A percentile compares a stretch with the other conserved stretches of the same genome.
Evolutionary conservation across 495 filamentous ascomycete species (phyloP).

Genomic region (Neurospora sp.): DNA sequence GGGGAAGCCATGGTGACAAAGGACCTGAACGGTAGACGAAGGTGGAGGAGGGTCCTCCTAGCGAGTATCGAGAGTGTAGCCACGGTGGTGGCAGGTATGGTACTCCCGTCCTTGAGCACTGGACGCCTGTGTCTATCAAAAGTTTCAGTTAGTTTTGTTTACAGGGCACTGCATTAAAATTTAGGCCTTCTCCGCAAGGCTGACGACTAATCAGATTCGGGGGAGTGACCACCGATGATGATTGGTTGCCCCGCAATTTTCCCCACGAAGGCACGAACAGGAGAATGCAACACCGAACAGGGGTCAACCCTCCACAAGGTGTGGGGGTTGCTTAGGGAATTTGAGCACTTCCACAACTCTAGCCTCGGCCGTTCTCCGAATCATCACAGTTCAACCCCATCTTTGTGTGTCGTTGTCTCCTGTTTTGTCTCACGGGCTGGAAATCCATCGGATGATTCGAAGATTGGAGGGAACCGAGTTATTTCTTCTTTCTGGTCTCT

Average conservation of each 20-base stretch:
- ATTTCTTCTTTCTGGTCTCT: no score
- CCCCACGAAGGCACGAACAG: background rate
- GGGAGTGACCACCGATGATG: background rate
- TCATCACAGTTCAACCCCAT: background rate
- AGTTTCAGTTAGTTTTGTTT: background rate
- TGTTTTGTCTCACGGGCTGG: background rate
- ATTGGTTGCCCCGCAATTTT: background rate
- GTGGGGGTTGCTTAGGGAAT: background rate
- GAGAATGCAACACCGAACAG: background rate
- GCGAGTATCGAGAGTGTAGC: background rate
- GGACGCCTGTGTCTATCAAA: background rate
- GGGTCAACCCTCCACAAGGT: background rate
- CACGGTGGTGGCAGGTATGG: background rate
- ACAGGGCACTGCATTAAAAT: background rate
- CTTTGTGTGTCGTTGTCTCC: background rate
- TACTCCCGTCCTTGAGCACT: background rate
- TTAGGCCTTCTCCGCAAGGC: slow-evolving; percentile 11
- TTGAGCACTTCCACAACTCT: background rate
- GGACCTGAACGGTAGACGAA: background rate
- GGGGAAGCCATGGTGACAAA: slow-evolving; percentile 11
- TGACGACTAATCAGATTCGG: background rate
- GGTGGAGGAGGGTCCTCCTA: background rate
- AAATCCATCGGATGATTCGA: background rate
- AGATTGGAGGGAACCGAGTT: background rate
- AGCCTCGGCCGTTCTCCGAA: background rate